These are phyloP conservation scores for Penicillium cosmopolitanum DNA, from an alignment of 495 filamentous ascomycete species.

Conservation along the genomic window DNA sequence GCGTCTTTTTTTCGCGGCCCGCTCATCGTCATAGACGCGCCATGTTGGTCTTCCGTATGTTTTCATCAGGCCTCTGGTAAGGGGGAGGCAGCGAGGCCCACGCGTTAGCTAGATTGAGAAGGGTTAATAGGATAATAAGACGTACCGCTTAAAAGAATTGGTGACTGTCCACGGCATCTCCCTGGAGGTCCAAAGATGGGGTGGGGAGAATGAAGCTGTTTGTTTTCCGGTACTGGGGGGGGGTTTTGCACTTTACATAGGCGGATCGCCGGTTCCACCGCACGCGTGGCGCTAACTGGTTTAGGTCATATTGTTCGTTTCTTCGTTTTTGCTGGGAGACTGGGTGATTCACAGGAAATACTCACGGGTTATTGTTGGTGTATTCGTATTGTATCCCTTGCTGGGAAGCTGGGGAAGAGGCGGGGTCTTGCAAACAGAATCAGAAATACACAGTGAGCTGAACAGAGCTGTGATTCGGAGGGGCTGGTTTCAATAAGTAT, in stretches of 20 bases:
- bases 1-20: conserved; percentile 52
- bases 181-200: conserved; percentile 27
- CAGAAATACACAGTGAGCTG: too few relatives aligned
- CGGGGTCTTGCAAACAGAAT: background rate
- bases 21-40: conserved; percentile 54
- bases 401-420: conserved; percentile 2
- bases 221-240: conserved; percentile 20
- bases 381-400: conserved; percentile 23
- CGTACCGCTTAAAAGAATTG: conserved; percentile 61
- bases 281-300: conserved; percentile 38
- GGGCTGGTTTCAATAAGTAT: background rate
- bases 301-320: conserved; percentile 38
- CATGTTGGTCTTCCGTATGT: conserved; percentile 54
- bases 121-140: background rate
- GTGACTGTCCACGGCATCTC: conserved; percentile 61
- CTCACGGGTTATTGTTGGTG: background rate
- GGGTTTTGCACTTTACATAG: conserved; percentile 27
- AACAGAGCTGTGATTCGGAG: background rate
- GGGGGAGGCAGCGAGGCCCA: background rate
- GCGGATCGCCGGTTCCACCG: conserved; percentile 34
- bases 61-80: conserved; percentile 53
- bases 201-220: conserved; percentile 17
- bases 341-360: too few relatives aligned
- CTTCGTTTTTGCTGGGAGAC: conserved; percentile 4
- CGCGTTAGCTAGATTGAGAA: background rate